Percentiles rank a stretch among this genome's conserved stretches.
Evolutionary conservation across 805 yeast species (phyloP).

Genomic region (Candida railenensis): DNA sequence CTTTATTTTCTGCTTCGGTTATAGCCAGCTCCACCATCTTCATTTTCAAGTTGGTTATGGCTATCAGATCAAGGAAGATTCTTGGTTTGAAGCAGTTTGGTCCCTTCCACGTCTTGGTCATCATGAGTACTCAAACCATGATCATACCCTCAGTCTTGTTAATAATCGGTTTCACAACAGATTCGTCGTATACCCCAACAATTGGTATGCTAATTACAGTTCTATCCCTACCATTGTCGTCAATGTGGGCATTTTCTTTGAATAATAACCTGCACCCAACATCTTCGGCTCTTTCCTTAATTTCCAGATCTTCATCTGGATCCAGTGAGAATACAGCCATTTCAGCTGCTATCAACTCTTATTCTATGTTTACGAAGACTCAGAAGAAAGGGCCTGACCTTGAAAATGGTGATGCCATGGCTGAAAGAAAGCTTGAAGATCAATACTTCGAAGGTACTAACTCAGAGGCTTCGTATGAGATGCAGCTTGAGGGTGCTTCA

Average conservation of each 20-base stretch:
- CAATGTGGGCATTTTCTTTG: slow-evolving; percentile 84
- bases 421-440: not conserved
- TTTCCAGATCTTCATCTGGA: slow-evolving; percentile 1
- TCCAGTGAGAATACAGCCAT: not conserved
- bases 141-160: slow-evolving; percentile 72
- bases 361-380: not conserved
- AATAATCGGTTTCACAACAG: slow-evolving; percentile 49
- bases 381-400: not conserved
- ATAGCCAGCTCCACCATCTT: slow-evolving; percentile 61
- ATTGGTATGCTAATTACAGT: slow-evolving; percentile 63
- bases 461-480: not conserved
- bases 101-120: slow-evolving; percentile 73
- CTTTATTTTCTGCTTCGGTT: slow-evolving; percentile 69
- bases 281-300: slow-evolving; percentile 14
- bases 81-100: slow-evolving; percentile 83
- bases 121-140: slow-evolving; percentile 82
- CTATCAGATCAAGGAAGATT: slow-evolving; percentile 68
- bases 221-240: slow-evolving; percentile 74
- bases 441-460: not conserved
- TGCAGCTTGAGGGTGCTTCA: not conserved
- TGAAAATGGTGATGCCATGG: not conserved
- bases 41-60: slow-evolving; percentile 61
- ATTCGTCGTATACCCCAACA: slow-evolving; percentile 36
- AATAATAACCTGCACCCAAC: slow-evolving; percentile 40
- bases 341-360: not conserved